Percentiles rank a stretch among this genome's conserved stretches.
Evolutionary conservation across 768 basidiomycete species (phyloP).

Genomic region (Termitomyces sp.): DNA sequence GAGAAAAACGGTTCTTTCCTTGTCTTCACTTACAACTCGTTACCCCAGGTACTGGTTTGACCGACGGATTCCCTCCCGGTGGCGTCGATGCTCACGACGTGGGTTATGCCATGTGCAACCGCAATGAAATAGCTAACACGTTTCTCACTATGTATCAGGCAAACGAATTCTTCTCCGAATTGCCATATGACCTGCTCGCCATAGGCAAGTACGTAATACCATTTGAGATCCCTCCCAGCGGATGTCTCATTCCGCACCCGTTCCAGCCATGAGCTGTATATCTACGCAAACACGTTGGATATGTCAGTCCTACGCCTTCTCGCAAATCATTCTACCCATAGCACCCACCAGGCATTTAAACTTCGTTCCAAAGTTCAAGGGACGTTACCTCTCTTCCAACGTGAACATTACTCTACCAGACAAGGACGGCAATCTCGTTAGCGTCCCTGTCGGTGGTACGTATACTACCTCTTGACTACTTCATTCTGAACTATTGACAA

Average conservation of each 20-base stretch:
- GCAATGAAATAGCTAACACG: neutral
- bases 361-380: conserved; percentile 60
- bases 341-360: conserved; percentile 47
- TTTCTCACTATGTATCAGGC: conserved; percentile 39
- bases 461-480: neutral
- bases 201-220: conserved; percentile 69
- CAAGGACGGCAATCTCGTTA: conserved; percentile 24
- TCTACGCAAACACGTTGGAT: conserved; percentile 62
- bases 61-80: conserved; percentile 70
- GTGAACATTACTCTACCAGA: conserved; percentile 72
- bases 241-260: conserved; percentile 45
- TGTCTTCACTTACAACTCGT: neutral
- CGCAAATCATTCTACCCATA: neutral
- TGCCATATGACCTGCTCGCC: conserved; percentile 80
- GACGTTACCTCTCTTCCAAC: conserved; percentile 81
- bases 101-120: conserved; percentile 4
- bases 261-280: conserved; percentile 79
- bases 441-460: conserved; percentile 34
- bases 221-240: no score
- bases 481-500: neutral
- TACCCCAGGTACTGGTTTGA: conserved; percentile 66
- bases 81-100: conserved; percentile 75
- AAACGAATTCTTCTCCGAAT: conserved; percentile 65
- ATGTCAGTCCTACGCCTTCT: conserved; percentile 37
- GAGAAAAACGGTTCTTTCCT: neutral